Evolutionary conservation across 257 asterid species (phyloP).

Genomic region (Misopates orontium): DNA sequence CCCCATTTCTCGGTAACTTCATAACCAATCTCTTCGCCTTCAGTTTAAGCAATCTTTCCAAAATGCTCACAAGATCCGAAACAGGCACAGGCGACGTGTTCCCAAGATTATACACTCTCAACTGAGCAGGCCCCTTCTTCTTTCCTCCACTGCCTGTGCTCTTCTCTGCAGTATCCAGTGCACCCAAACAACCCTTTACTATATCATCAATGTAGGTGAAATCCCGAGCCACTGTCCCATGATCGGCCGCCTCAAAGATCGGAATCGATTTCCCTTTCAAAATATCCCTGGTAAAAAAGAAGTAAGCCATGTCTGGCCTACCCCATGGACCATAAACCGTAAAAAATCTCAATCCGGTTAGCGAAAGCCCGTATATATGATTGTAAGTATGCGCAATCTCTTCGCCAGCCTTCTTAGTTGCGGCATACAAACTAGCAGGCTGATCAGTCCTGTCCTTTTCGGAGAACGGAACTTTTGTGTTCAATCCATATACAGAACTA

Average conservation of each 20-base stretch:
- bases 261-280: conserved; percentile 85
- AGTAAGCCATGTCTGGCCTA: conserved; percentile 98
- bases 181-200: conserved; percentile 92
- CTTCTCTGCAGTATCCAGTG: conserved; percentile 90
- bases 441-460: conserved; percentile 90
- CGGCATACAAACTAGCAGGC: conserved; percentile 95
- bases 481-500: conserved; percentile 96
- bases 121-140: conserved; percentile 89
- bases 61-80: conserved; percentile 82
- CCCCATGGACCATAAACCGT: conserved; percentile 99
- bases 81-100: conserved; percentile 96
- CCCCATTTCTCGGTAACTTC: conserved; percentile 96
- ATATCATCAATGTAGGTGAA: conserved; percentile 95
- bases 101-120: conserved; percentile 84
- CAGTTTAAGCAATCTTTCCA: conserved; percentile 83
- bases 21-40: conserved; percentile 75
- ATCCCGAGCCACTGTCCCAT: conserved; percentile 93
- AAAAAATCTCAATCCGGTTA: conserved; percentile 89
- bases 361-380: conserved; percentile 85
- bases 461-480: conserved; percentile 85
- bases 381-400: conserved; percentile 94
- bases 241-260: conserved; percentile 83
- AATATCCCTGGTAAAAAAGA: conserved; percentile 85
- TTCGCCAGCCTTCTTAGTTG: conserved; percentile 95
- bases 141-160: conserved; percentile 97